Conservation (phyloP, 1,284 basidiomycete species). For the Austroboletus niveus region DNA sequence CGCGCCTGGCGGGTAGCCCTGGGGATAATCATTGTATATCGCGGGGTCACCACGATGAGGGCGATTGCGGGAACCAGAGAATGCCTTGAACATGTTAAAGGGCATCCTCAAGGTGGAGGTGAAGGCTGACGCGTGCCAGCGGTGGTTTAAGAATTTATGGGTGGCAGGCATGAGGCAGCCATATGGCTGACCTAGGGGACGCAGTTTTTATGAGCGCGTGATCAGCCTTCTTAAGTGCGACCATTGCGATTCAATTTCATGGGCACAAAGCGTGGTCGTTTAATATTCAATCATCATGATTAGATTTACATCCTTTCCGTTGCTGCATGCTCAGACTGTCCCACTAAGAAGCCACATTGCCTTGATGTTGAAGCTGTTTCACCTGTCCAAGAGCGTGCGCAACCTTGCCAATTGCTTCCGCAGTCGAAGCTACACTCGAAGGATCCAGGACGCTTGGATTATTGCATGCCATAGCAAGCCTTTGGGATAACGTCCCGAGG, state of each 20-base stretch:
- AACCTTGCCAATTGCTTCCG: constrained; percentile 70
- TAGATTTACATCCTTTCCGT: too few relatives aligned
- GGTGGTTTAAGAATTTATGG: constrained; percentile 30
- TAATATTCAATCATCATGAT: background rate
- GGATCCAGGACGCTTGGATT: constrained; percentile 44
- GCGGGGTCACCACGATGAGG: constrained; percentile 24
- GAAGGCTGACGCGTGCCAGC: constrained; percentile 14
- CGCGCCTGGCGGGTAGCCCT: constrained; percentile 29
- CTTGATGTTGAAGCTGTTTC: constrained; percentile 50
- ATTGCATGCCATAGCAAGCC: constrained; percentile 45
- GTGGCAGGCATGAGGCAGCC: constrained; percentile 28
- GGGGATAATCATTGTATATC: constrained; percentile 29
- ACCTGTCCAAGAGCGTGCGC: constrained; percentile 61
- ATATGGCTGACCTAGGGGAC: constrained; percentile 12
- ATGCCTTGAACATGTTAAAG: constrained; percentile 39
- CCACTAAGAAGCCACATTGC: constrained; percentile 17
- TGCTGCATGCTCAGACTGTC: too few relatives aligned
- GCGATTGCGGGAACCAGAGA: constrained; percentile 35
- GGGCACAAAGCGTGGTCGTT: background rate
- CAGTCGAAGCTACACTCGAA: constrained; percentile 51
- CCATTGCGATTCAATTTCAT: constrained; percentile 1
- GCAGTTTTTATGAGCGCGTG: background rate
- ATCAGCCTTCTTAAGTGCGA: background rate
- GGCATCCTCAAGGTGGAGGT: constrained; percentile 31
- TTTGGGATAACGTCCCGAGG: constrained; percentile 52